Conservation (phyloP, 1,284 basidiomycete genomes). For the Moesziomyces globuligerus region DNA sequence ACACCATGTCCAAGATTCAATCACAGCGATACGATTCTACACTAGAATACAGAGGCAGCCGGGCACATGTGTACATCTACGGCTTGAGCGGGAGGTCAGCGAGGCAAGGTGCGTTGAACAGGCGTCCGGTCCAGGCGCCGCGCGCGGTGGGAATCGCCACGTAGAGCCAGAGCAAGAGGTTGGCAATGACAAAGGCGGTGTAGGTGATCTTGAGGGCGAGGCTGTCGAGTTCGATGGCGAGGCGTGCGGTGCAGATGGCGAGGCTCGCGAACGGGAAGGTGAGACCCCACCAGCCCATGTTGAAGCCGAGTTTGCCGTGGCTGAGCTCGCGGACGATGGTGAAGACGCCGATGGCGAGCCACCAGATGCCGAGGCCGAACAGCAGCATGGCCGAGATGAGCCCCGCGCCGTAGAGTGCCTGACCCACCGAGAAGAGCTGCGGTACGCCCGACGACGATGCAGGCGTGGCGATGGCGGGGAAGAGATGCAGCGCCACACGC, state of each 20-base stretch:
- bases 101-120: conserved; percentile 59
- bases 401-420: conserved; percentile 58
- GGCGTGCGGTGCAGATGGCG: conserved; percentile 44
- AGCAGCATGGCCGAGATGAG: conserved; percentile 54
- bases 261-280: conserved; percentile 55
- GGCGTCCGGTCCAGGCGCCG: conserved; percentile 49
- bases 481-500: conserved; percentile 42
- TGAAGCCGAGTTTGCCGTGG: conserved; percentile 49
- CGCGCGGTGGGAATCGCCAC: conserved; percentile 53
- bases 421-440: conserved; percentile 42
- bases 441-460: conserved; percentile 32
- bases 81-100: conserved; percentile 55
- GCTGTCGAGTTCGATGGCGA: conserved; percentile 54
- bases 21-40: neutral
- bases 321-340: conserved; percentile 49
- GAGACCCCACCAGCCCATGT: conserved; percentile 57
- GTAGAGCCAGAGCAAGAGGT: conserved; percentile 45
- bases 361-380: conserved; percentile 57
- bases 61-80: neutral
- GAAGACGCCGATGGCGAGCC: conserved; percentile 45
- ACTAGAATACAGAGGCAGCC: neutral
- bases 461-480: conserved; percentile 40
- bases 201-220: conserved; percentile 54
- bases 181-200: conserved; percentile 45
- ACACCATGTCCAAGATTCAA: too few relatives aligned